phyloP scores from a whole-genome alignment of 148 eudicot genomes.

The Dianthus caryophyllus region DNA sequence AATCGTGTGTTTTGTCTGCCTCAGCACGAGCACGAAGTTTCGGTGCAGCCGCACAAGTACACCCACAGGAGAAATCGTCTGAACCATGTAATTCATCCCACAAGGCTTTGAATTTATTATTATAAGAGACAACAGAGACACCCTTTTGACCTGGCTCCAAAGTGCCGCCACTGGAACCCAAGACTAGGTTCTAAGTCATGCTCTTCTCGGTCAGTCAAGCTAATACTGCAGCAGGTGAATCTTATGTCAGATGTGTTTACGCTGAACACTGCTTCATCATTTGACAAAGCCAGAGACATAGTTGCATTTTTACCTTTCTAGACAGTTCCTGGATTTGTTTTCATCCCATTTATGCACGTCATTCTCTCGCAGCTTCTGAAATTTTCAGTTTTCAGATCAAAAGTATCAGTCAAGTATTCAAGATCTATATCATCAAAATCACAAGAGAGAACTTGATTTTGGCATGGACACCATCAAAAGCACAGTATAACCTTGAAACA shows the following conservation, averaged over 20 bases:
- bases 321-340: constrained; percentile 74
- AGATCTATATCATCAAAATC: not conserved
- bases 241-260: constrained; percentile 8
- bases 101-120: too few species aligned
- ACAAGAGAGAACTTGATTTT: not conserved
- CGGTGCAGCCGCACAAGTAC: too few species aligned
- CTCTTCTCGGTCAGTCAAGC: constrained; percentile 71
- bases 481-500: not conserved
- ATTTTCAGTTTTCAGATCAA: too few species aligned
- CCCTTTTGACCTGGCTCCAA: constrained; percentile 93
- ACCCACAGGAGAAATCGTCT: too few species aligned
- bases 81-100: too few species aligned
- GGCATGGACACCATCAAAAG: not conserved
- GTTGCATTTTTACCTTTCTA: constrained; percentile 45
- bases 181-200: constrained; percentile 88
- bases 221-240: constrained; percentile 46
- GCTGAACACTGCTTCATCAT: not conserved
- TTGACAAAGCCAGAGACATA: not conserved
- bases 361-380: constrained; percentile 68
- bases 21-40: too few species aligned
- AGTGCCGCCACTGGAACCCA: constrained; percentile 95
- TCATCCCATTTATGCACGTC: constrained; percentile 85
- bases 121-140: too few species aligned
- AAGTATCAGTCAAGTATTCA: too few species aligned
- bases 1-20: too few species aligned